A percentile compares a stretch with the other conserved stretches of the same genome.
These are phyloP conservation scores for Fusarium sp. DNA, from an alignment of 2,329 filamentous ascomycete species.

Conservation along the genomic window DNA sequence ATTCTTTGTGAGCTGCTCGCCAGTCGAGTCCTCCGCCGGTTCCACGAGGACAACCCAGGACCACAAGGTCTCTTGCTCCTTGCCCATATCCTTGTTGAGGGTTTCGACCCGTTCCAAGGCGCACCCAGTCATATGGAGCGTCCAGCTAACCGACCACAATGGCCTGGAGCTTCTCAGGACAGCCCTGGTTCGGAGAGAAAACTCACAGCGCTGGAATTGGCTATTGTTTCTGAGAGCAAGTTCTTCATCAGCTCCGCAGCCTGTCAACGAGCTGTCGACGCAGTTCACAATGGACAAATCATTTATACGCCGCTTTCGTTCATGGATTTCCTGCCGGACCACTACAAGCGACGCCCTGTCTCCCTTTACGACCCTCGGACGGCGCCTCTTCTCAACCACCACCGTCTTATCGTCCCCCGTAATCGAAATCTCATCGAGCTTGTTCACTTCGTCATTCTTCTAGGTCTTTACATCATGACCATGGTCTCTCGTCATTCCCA, in stretches of 20 bases:
- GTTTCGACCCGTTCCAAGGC: constrained; percentile 79
- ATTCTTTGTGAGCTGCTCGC: constrained; percentile 78
- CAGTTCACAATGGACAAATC: constrained; percentile 76
- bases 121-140: constrained; percentile 70
- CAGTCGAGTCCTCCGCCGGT: constrained; percentile 73
- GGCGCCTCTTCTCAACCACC: constrained; percentile 77
- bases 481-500: constrained; percentile 69
- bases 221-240: constrained; percentile 79
- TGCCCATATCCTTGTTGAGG: constrained; percentile 76
- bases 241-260: constrained; percentile 74
- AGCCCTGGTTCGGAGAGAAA: constrained; percentile 63
- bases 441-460: constrained; percentile 73
- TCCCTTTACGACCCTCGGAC: constrained; percentile 76
- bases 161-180: constrained; percentile 53
- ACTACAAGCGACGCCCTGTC: constrained; percentile 78
- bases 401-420: constrained; percentile 77
- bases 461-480: constrained; percentile 72
- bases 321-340: constrained; percentile 79
- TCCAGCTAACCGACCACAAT: constrained; percentile 59
- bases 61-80: constrained; percentile 73
- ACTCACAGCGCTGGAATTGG: constrained; percentile 77
- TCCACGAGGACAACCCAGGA: constrained; percentile 76
- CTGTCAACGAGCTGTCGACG: constrained; percentile 77
- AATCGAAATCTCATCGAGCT: constrained; percentile 76
- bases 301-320: constrained; percentile 79